Evolutionary conservation across 2,329 filamentous ascomycete species (phyloP).

Genomic region (Dothistroma pini): DNA sequence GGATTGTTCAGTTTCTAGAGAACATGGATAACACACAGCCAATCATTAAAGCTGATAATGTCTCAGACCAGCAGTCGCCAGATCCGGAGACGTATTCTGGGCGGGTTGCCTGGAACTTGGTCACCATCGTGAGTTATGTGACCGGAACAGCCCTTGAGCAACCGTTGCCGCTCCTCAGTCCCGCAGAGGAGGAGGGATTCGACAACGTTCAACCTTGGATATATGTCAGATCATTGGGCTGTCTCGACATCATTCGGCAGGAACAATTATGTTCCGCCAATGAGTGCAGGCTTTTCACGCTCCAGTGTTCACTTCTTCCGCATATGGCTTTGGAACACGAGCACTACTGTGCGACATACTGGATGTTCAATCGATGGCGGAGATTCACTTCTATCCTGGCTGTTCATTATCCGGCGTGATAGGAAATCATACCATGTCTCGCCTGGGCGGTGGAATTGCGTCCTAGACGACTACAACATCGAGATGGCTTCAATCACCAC

Average conservation of each 20-base stretch:
- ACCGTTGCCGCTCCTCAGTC: neutral
- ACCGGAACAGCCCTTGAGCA: neutral
- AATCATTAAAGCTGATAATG: too few species aligned
- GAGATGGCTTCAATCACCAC: neutral
- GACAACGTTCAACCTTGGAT: neutral
- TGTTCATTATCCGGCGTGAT: neutral
- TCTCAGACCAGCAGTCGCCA: too few species aligned
- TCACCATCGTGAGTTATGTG: neutral
- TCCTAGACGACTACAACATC: neutral
- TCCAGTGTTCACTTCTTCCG: neutral
- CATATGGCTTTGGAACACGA: neutral
- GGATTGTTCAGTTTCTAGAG: slow-evolving; percentile 39
- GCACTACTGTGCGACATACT: neutral
- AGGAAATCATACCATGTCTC: neutral
- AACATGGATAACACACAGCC: neutral
- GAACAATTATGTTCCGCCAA: neutral
- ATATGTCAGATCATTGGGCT: neutral
- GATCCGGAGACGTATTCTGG: too few species aligned
- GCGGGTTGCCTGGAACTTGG: neutral
- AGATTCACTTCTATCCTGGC: neutral
- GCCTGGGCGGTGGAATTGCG: neutral
- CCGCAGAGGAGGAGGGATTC: neutral
- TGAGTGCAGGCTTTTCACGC: neutral
- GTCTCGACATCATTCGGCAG: neutral
- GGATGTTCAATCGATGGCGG: neutral